These are phyloP conservation scores for Termitomyces bulborhizus DNA, from an alignment of 768 basidiomycete genomes.

Conservation along the genomic window DNA sequence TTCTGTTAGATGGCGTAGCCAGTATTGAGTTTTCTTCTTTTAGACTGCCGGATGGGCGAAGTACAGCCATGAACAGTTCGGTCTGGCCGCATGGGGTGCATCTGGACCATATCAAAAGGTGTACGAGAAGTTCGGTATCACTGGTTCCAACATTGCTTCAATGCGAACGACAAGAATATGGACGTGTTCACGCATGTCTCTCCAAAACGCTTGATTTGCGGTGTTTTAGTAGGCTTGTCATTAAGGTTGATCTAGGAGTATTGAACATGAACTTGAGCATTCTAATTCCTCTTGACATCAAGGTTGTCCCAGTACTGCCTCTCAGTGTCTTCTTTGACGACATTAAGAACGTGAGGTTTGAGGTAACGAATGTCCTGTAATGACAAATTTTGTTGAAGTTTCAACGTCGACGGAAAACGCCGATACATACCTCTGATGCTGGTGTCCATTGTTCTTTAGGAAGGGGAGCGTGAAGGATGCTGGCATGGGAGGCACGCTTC, in stretches of 20 bases:
- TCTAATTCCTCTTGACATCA: slow-evolving; percentile 64
- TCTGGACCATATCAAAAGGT: slow-evolving; percentile 89
- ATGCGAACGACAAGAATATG: not conserved
- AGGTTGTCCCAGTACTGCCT: slow-evolving; percentile 77
- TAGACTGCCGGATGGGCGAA: slow-evolving; percentile 81
- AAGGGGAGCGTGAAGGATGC: slow-evolving; percentile 72
- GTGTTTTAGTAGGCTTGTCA: not conserved
- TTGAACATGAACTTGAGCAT: not conserved
- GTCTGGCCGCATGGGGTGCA: slow-evolving; percentile 73
- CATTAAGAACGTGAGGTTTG: slow-evolving; percentile 65
- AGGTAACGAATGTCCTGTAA: slow-evolving; percentile 87
- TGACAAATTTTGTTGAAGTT: slow-evolving; percentile 4
- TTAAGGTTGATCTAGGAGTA: slow-evolving; percentile 1
- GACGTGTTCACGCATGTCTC: not conserved
- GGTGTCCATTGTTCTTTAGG: slow-evolving; percentile 79
- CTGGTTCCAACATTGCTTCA: slow-evolving; percentile 67
- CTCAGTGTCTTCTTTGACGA: slow-evolving; percentile 73
- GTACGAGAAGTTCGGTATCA: slow-evolving; percentile 88
- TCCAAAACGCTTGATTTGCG: not conserved
- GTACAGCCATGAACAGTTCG: slow-evolving; percentile 88
- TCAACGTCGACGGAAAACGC: not conserved
- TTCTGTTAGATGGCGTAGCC: slow-evolving; percentile 3
- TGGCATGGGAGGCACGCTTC: slow-evolving; percentile 76
- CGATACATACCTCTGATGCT: slow-evolving; percentile 58
- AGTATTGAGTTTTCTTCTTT: slow-evolving; percentile 8